Percentiles rank a stretch among this genome's conserved stretches.
These are phyloP conservation scores for Cladosporium oxysporum DNA, from an alignment of 2,329 filamentous ascomycete species.

Conservation along the genomic window DNA sequence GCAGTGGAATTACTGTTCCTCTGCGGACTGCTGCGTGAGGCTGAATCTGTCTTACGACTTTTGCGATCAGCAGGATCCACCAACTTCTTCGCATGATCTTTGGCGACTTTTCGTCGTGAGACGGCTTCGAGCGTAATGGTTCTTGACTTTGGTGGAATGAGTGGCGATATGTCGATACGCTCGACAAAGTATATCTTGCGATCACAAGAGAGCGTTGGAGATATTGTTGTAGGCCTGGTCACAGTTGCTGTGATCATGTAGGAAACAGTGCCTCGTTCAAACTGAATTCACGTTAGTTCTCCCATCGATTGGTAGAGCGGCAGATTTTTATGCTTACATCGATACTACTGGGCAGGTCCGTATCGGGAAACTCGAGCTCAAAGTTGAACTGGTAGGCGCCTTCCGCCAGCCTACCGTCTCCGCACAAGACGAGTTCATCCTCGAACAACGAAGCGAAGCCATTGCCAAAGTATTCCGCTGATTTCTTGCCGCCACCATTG, in stretches of 20 bases:
- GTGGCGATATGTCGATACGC: slow-evolving; percentile 77
- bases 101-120: slow-evolving; percentile 67
- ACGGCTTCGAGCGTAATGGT: slow-evolving; percentile 87
- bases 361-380: slow-evolving; percentile 68
- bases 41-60: slow-evolving; percentile 29
- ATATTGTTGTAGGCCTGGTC: slow-evolving; percentile 83
- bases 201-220: slow-evolving; percentile 77
- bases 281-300: slow-evolving; percentile 57
- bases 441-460: slow-evolving; percentile 80
- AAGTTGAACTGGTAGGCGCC: slow-evolving; percentile 80
- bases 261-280: slow-evolving; percentile 89
- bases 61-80: slow-evolving; percentile 31
- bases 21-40: slow-evolving; percentile 27
- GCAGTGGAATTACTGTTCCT: slow-evolving; percentile 33
- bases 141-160: slow-evolving; percentile 73
- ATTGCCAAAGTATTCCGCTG: slow-evolving; percentile 67
- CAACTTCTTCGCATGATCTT: slow-evolving; percentile 48
- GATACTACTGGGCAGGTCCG: slow-evolving; percentile 83
- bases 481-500: slow-evolving; percentile 49
- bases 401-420: slow-evolving; percentile 72
- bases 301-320: neutral
- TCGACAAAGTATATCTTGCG: slow-evolving; percentile 78
- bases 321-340: slow-evolving; percentile 64
- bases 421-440: slow-evolving; percentile 77
- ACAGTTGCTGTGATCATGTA: slow-evolving; percentile 90